Base-by-base conservation (phyloP, 768 basidiomycete species). In the Suillus hirtellus region DNA sequence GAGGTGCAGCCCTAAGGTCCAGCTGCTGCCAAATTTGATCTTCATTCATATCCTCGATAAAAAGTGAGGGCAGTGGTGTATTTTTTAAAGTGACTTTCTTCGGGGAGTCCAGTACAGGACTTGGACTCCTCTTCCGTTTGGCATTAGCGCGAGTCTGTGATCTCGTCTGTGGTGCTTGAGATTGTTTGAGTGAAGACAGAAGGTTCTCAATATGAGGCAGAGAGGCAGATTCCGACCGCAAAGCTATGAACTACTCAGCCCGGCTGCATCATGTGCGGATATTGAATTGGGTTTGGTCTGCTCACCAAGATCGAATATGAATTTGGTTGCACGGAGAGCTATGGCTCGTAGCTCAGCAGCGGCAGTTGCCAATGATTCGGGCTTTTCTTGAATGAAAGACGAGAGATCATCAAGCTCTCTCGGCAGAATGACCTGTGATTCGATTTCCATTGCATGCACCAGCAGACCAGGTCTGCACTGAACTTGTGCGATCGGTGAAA, bases 1-100 rank as follows among this genome's bases (percentile, higher is more conserved):
- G 78, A 52, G 82, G 83, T 65, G 86, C 83, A 17, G 88, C 80
- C 50, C 93, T 81, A 60, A 99, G 79, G 71, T 99, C 96, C 61
- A 99, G 75, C 77, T 99, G 96, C 46, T 89, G 89, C 96, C 96
- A 99, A 34, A 98, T 80, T 73, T 96, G 95, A 62, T 93, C 92
- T 27, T 86, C 82, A 67, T 88, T 89, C 86, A 97, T 89, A 19
- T 84, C 89, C 24, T 93, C 86, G 14, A 88, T 79, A 64, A 87
- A 91, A 21, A 99, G 83, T 42, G 84, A 84, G 8, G 86, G 79
- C 3, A 98, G 75, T 7, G 95, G 95, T 0, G 96, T 97, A 31
- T 77, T 77, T 59, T 79, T 71, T 58, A 88, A 79, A 12, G 74
- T 60, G 4, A 71, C 54, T 50, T 71, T 75, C 37, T 73, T 70